Conservation (phyloP, 306 rosid genomes). For the Lupinus albus region DNA sequence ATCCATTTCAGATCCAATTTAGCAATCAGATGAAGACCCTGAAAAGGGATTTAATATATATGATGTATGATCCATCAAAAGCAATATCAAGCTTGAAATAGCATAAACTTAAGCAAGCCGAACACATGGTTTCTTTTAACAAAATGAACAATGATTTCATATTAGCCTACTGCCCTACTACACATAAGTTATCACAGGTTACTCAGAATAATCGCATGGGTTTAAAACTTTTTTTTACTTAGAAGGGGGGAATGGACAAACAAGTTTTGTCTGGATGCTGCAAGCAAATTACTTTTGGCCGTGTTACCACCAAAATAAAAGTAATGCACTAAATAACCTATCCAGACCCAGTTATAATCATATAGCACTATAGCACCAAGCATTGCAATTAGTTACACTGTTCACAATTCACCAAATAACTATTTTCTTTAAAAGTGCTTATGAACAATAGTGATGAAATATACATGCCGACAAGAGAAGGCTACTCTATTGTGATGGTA, state of each 20-base stretch:
- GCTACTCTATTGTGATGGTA: not conserved
- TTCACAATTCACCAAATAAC: constrained; percentile 1
- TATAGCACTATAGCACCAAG: constrained; percentile 1
- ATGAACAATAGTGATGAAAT: constrained; percentile 6
- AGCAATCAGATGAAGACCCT: constrained; percentile 20
- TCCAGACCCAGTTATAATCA: not conserved
- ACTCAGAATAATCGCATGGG: not conserved
- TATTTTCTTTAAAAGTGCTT: not conserved
- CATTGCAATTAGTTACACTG: not conserved
- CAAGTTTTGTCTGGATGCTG: constrained; percentile 20
- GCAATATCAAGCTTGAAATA: constrained; percentile 32
- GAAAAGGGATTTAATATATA: constrained; percentile 2
- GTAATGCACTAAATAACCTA: constrained; percentile 8
- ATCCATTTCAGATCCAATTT: constrained; percentile 22
- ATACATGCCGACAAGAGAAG: constrained; percentile 24
- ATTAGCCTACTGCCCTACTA: constrained; percentile 2
- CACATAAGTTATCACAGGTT: constrained; percentile 8
- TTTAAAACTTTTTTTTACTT: constrained; percentile 2
- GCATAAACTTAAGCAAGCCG: constrained; percentile 8
- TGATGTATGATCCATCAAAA: constrained; percentile 13
- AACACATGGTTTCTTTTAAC: not conserved
- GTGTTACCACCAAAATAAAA: constrained; percentile 17
- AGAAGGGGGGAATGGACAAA: not conserved
- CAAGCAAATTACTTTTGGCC: constrained; percentile 7
- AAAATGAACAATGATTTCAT: constrained; percentile 21